Base-by-base conservation (phyloP, 2,329 filamentous ascomycete species). In the Ophiostoma sp. region DNA sequence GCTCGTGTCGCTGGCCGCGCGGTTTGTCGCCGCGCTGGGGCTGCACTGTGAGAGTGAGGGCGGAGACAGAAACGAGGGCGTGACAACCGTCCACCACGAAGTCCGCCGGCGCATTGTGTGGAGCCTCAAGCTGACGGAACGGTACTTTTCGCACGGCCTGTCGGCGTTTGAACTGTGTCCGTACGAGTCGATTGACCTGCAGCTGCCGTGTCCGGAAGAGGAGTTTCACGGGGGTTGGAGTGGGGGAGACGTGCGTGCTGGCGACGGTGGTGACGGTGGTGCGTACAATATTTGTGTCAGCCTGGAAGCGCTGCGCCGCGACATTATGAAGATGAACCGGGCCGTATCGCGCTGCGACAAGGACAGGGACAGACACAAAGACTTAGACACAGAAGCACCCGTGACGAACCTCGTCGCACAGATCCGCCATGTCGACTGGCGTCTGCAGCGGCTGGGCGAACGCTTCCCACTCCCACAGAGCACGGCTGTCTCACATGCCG, bases 251-350 rank as follows among this genome's bases (percentile, higher is more conserved):
- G 12, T 42, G 7, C 39, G 6, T n/a, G n/a, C n/a, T n/a, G n/a
- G 42, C 42, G 5, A 48, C 15, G 3, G 11, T 15, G n/a, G 22
- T n/a, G 52, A 55, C 52, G 52, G 52, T 7, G 52, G 52, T 8
- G 52, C 52, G 8, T 15, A 25, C 1, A 17, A 12, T 12, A 25
- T 55, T 7, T 55, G 52, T n/a, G 52, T 55, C 7, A 22, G 52
- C 52, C 52, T 55, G 17, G 52, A 55, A 5, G 8, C 11, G n/a
- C n/a, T 55, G 7, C 52, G 52, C 52, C 52, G 52, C n/a, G 22
- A 55, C 52, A 55, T 55, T 15, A 55, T 55, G 52, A 55, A 55
- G 52, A 55, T 55, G 52, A 55, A 12, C 52, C 52, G 52, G n/a
- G 52, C 52, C n/a, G 52, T 55, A 8, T 25, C 1, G 17, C 11